A percentile compares a stretch with the other conserved stretches of the same genome.
Evolutionary conservation across 2,329 filamentous ascomycete species (phyloP).

Genomic region (Coniochaeta sp.): DNA sequence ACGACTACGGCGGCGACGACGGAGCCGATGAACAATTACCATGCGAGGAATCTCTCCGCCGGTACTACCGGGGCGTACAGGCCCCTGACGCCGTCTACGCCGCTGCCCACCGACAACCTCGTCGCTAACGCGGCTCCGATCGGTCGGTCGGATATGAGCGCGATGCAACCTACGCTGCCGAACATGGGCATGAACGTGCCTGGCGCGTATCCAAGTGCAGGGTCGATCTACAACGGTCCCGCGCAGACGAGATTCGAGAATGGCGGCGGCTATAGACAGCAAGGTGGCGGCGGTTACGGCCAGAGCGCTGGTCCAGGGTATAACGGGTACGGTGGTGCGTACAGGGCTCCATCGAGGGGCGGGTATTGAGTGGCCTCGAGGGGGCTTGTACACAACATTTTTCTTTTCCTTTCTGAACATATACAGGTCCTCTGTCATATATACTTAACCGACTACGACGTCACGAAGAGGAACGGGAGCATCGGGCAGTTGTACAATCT

Average conservation of each 20-base stretch:
- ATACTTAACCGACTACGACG: neutral
- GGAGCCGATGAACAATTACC: slow-evolving; percentile 10
- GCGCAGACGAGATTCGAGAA: neutral
- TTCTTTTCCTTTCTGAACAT: neutral
- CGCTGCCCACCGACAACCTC: slow-evolving; percentile 26
- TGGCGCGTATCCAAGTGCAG: slow-evolving; percentile 8
- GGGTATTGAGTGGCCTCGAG: neutral
- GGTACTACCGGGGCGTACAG: slow-evolving; percentile 19
- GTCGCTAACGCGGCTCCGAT: slow-evolving; percentile 32
- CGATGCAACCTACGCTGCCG: slow-evolving; percentile 27
- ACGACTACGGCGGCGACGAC: neutral
- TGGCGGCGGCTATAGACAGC: neutral
- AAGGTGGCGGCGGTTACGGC: neutral
- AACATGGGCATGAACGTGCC: slow-evolving; percentile 10
- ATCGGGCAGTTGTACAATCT: neutral
- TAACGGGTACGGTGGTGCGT: slow-evolving; percentile 1
- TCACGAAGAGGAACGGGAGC: neutral
- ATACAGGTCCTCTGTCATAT: neutral
- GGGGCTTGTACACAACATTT: neutral
- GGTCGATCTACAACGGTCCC: neutral
- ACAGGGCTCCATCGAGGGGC: neutral
- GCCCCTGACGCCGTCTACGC: slow-evolving; percentile 27
- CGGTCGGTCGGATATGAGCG: slow-evolving; percentile 13
- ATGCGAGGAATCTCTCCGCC: slow-evolving; percentile 11
- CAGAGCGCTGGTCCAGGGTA: neutral